phyloP scores from a whole-genome alignment of 306 rosid genomes.

The Casuarina equisetifolia region DNA sequence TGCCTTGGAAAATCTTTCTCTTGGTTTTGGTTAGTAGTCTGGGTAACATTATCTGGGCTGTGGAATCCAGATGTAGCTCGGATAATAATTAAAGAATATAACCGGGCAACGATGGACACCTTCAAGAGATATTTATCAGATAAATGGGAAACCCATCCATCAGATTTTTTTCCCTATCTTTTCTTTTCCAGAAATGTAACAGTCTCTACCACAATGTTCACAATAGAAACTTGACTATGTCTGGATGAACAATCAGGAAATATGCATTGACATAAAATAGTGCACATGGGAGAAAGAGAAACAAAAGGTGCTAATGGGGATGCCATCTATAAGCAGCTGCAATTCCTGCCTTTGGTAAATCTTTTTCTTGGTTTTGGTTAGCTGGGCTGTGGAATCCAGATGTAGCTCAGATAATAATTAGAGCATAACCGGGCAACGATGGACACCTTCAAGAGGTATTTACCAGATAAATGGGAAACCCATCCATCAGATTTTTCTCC shows the following conservation, averaged over 20 bases:
- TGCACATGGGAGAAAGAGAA: not conserved
- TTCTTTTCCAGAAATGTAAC: conserved; percentile 3
- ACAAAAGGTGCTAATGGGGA: not conserved
- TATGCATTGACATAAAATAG: not conserved
- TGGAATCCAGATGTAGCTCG: conserved; percentile 14
- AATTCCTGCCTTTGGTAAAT: not conserved
- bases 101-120: conserved; percentile 2
- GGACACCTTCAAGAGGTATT: conserved; percentile 4
- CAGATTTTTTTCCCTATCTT: not conserved
- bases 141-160: conserved; percentile 3
- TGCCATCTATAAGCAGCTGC: not conserved
- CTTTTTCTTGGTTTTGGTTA: not conserved
- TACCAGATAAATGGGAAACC: conserved; percentile 3
- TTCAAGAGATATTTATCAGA: not conserved
- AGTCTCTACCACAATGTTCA: not conserved
- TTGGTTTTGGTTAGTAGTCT: not conserved
- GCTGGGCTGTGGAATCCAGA: conserved; percentile 1
- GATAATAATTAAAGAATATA: not conserved
- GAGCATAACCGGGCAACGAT: not conserved
- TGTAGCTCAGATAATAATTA: not conserved
- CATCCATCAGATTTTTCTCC: not conserved
- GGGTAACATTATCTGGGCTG: not conserved
- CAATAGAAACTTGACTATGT: conserved; percentile 1
- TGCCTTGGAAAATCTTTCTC: too few relatives aligned
- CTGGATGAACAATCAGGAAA: not conserved